Conservation (phyloP, 768 basidiomycete genomes). For the Cantharellus anzutake region DNA sequence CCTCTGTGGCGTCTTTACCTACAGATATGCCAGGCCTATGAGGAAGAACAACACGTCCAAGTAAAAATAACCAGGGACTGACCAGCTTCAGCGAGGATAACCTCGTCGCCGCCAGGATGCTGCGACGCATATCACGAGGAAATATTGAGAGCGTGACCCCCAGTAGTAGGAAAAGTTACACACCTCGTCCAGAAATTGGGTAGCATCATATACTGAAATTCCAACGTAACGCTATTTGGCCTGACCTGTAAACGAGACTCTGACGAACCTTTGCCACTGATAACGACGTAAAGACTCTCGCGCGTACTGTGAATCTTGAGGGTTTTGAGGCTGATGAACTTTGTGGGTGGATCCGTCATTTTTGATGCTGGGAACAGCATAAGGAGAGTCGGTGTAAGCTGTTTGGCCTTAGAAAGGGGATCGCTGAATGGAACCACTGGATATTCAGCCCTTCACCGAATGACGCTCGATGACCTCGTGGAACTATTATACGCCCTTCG, state of each 20-base stretch:
- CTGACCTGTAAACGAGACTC: conserved; percentile 6
- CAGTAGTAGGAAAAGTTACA: conserved; percentile 7
- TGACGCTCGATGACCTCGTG: no score
- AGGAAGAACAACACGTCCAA: neutral
- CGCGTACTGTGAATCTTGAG: conserved; percentile 60
- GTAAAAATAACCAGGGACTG: conserved; percentile 14
- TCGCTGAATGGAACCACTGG: no score
- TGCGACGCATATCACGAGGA: conserved; percentile 13
- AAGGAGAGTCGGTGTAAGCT: no score
- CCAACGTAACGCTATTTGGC: no score
- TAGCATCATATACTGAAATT: conserved; percentile 59
- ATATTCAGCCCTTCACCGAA: no score
- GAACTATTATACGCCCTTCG: no score
- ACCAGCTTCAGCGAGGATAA: conserved; percentile 84
- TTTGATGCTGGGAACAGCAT: no score
- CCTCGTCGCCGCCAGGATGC: conserved; percentile 99
- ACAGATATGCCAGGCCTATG: neutral
- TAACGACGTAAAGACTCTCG: conserved; percentile 60
- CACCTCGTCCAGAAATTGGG: conserved; percentile 91
- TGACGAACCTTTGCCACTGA: conserved; percentile 62
- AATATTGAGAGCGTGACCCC: neutral
- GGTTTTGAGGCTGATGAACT: conserved; percentile 31
- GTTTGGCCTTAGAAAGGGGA: no score
- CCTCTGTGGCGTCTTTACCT: conserved; percentile 94
- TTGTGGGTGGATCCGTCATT: neutral